Percentiles rank a stretch among this genome's conserved stretches.
Conservation (phyloP, 1,284 basidiomycete genomes). For the Tilletia caries region DNA sequence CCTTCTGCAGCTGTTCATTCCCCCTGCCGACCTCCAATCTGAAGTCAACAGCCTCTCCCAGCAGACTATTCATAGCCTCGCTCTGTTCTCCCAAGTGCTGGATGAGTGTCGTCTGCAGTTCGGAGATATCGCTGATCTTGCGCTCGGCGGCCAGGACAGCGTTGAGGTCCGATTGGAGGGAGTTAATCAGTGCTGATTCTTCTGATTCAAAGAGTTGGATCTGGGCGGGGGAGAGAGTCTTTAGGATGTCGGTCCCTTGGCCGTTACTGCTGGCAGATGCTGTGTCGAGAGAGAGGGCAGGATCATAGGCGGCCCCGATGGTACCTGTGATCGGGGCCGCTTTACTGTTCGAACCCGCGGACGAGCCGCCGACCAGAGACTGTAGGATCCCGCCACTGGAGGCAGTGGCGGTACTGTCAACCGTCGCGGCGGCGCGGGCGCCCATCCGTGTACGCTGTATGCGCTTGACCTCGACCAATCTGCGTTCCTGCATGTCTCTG, state of each 20-base stretch:
- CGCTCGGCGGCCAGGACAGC: slow-evolving; percentile 84
- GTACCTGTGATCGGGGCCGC: background rate
- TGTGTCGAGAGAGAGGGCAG: background rate
- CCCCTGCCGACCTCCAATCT: slow-evolving; percentile 79
- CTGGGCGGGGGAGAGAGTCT: slow-evolving; percentile 62
- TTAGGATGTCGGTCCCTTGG: slow-evolving; percentile 25
- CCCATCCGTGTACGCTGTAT: background rate
- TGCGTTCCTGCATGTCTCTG: slow-evolving; percentile 74
- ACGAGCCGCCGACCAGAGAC: background rate
- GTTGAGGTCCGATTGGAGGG: slow-evolving; percentile 75
- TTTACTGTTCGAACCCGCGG: background rate
- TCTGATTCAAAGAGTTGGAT: slow-evolving; percentile 86
- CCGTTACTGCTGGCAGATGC: background rate
- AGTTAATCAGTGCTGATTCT: slow-evolving; percentile 75
- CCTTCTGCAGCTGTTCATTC: slow-evolving; percentile 78
- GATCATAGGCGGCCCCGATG: slow-evolving; percentile 8
- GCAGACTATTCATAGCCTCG: slow-evolving; percentile 81
- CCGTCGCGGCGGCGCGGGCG: background rate
- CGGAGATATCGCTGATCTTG: slow-evolving; percentile 80
- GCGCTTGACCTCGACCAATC: slow-evolving; percentile 29
- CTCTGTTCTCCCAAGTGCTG: slow-evolving; percentile 79
- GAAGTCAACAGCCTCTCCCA: slow-evolving; percentile 80
- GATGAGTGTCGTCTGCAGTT: slow-evolving; percentile 81
- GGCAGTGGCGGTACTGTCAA: background rate
- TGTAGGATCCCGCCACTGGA: background rate